Evolutionary conservation across 2,329 filamentous ascomycete species (phyloP), one percentile per base, ranked within the genome.

Genomic region (Beauveria australis): DNA sequence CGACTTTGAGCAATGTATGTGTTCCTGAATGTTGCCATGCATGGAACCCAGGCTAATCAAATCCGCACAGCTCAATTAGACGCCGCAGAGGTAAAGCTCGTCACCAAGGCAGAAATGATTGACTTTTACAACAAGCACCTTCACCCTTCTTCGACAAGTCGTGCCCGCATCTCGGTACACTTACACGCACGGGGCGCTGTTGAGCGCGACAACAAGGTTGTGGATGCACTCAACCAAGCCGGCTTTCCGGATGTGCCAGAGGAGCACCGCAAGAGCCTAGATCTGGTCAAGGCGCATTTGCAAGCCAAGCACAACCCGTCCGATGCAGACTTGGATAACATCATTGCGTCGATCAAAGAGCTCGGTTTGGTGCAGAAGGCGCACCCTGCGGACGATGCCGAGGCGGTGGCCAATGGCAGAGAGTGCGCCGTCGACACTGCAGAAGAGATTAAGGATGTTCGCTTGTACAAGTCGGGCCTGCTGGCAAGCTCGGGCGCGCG

Each of bases 141-240:
- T 66, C 82, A 86, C 63, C 92, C 92, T 0, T 75, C 79, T 1
- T 97, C 93, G 3, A 74, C 81, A 0, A 78, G 77, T 0, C 85
- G 94, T 53, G 87, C 91, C n/a, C 96, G 97, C 71, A 75, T 95
- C 7, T 87, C 91, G 0, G 85, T 97, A 18, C 89, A 97, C 70
- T 79, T 97, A 26, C 82, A 88, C 60, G 93, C 93, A 0, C 89
- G 93, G 69, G 81, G 83, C 3, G 76, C 73, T 12, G 70, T 69
- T 12, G 71, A 77, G 56, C 78, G 80, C 30, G 77, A 78, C 28
- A 73, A 74, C 60, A 76, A 81, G 69, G 73, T 78, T 44, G 68
- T 71, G 33, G 74, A 76, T 2, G 70, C 77, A 37, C 69, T 77
- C 63, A 70, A 71, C 60, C 68, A 73, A 0, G 66, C 75, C 8